Percentiles rank a stretch among this genome's conserved stretches.
These are phyloP conservation scores for Aspergillus pseudoterreus DNA, from an alignment of 2,329 filamentous ascomycete genomes.

Conservation along the genomic window DNA sequence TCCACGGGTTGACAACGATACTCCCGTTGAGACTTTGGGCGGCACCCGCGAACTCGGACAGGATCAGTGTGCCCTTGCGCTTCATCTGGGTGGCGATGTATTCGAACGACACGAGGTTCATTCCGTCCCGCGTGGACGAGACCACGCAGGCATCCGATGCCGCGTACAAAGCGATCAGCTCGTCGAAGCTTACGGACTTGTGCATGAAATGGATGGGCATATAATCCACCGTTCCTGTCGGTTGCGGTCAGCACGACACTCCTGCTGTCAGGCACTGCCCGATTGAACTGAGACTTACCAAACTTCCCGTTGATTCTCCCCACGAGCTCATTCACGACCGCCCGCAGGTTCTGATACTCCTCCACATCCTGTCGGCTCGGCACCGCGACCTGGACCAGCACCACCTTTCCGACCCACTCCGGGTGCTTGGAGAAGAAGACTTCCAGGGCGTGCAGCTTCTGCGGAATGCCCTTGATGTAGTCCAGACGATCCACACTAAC, in stretches of 20 bases:
- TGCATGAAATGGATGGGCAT: conserved; percentile 98
- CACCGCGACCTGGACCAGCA: conserved; percentile 88
- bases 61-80: conserved; percentile 83
- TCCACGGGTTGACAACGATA: conserved; percentile 93
- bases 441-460: conserved; percentile 90
- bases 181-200: conserved; percentile 87
- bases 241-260: conserved; percentile 6
- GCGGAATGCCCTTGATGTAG: conserved; percentile 96
- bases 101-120: conserved; percentile 96
- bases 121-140: conserved; percentile 86
- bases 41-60: conserved; percentile 91
- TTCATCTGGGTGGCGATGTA: conserved; percentile 89
- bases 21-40: conserved; percentile 88
- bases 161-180: conserved; percentile 85
- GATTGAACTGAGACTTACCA: conserved; percentile 41
- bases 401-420: conserved; percentile 93
- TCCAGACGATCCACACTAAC: conserved; percentile 92
- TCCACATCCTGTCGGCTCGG: conserved; percentile 90
- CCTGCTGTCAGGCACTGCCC: neutral
- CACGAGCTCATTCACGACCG: conserved; percentile 90
- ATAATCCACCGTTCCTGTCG: conserved; percentile 77
- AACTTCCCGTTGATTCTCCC: conserved; percentile 94
- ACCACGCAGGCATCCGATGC: conserved; percentile 86
- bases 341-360: conserved; percentile 90
- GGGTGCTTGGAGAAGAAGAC: conserved; percentile 92